phyloP scores from a whole-genome alignment of 139 green algal genomes.

The Marvania coccoides region DNA sequence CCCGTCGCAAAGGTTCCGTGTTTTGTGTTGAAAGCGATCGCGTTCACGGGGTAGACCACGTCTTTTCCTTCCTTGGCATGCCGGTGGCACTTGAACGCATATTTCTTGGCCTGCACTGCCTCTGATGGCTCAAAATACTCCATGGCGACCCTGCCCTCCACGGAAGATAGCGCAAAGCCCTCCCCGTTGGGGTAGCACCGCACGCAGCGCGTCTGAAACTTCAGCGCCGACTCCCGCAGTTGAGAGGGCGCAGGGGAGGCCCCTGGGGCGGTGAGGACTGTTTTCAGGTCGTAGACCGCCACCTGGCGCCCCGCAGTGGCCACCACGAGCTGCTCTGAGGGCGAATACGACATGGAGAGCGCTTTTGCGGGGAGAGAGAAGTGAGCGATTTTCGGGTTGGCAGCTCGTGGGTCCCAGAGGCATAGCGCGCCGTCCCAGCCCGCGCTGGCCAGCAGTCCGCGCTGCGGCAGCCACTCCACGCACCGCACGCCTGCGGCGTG shows the following conservation, averaged over 20 bases:
- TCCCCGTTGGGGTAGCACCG: conserved; percentile 57
- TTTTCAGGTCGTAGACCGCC: conserved; percentile 68
- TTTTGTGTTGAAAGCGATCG: conserved; percentile 69
- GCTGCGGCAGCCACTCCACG: conserved; percentile 37
- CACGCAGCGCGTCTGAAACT: conserved; percentile 81
- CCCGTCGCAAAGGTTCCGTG: conserved; percentile 88
- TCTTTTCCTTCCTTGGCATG: conserved; percentile 44
- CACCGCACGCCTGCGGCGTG: conserved; percentile 43
- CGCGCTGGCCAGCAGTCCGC: conserved; percentile 51
- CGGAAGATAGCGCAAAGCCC: conserved; percentile 70
- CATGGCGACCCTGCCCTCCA: conserved; percentile 86
- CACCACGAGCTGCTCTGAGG: conserved; percentile 54
- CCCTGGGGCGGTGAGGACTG: conserved; percentile 1
- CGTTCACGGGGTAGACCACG: conserved; percentile 78
- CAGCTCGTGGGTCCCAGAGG: conserved; percentile 64
- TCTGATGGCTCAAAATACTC: conserved; percentile 65
- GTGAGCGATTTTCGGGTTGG: conserved; percentile 14
- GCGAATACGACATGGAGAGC: conserved; percentile 53
- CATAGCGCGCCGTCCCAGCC: conserved; percentile 67
- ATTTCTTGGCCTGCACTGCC: conserved; percentile 56
- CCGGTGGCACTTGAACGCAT: conserved; percentile 92
- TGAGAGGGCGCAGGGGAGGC: no score
- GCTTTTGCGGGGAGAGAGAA: conserved; percentile 63
- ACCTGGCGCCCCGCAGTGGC: conserved; percentile 68
- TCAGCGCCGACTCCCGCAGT: conserved; percentile 62